Evolutionary conservation across 306 rosid species (phyloP), one percentile per base, ranked within the genome.

Genomic region (Lathyrus oleraceus): DNA sequence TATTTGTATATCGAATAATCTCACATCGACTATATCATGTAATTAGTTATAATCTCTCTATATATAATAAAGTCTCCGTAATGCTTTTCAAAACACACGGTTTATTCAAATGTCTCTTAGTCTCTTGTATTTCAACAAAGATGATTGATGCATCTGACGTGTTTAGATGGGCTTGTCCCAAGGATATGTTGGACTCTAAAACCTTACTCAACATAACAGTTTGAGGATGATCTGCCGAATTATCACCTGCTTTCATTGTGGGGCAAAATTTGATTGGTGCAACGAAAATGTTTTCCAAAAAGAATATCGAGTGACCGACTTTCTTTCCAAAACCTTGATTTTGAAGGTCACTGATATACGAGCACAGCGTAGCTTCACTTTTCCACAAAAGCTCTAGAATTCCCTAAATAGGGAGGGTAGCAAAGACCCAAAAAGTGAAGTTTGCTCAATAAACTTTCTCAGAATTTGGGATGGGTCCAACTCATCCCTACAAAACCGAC

Each of bases 261-360:
- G 98, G 98, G 3, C 97, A 97, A 70, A 93, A 88, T 76, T 87
- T 93, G 79, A 83, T 81, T 72, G 98, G 97, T 36, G 97, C 94
- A 67, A 90, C 96, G 69, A 88, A 91, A 84, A 93, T 76, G 67
- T 84, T 77, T 75, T 88, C 90, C 36, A 93, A 83, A 88, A 93
- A 93, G 85, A 93, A 93, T 83, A 93, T 84, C 28, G 85, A 81
- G 74, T 81, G 67, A 69, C 87, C 94, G 23, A 80, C 88, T 72
- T 87, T 85, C 72, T 76, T n/a, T n/a, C n/a, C n/a, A n/a, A n/a
- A n/a, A n/a, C n/a, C n/a, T n/a, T n/a, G n/a, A n/a, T n/a, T n/a
- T 82, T 80, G 85, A 87, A 79, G 68, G 25, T 20, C 89, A 78
- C 81, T 81, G 35, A 90, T 83, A 69, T 65, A 75, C 47, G 86